Base-by-base conservation (phyloP, 352 stramenopile species). In the Phytophthora cactorum region DNA sequence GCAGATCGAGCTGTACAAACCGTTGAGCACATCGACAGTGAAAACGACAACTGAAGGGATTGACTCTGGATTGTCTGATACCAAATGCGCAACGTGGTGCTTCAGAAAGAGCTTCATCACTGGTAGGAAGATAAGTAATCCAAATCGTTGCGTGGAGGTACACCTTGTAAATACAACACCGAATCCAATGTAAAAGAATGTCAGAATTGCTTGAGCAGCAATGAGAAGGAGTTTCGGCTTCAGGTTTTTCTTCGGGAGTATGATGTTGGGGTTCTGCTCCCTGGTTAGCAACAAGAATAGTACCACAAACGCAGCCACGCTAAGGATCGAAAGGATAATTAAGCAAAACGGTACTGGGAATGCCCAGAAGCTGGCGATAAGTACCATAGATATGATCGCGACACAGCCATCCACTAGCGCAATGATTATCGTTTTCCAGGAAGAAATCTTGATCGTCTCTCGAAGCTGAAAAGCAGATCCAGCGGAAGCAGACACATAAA, bases 311-410 rank as follows among this genome's bases (percentile, higher is more conserved):
- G 29, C 27, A 53, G 27, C 46, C 2, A 34, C 29, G 39, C 11
- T 34, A 39, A 36, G 25, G 14, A 59, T 25, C 5, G 54, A 47
- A n/a, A 64, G 34, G 4, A 66, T 31, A 10, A 45, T 52, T n/a
- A 70, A 46, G 22, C 47, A 29, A 49, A 66, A 66, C 15, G 63
- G 56, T 32, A 70, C 15, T 9, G 63, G 46, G 32, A 66, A 70
- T 1, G 49, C 56, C 56, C 55, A 66, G 14, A 66, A 2, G 7
- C 11, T 44, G 14, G 63, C 45, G 28, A 58, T 34, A 4, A 39
- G 1, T 1, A 64, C 27, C 47, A 29, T 22, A 22, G 22, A 22
- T 22, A 22, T 22, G 22, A 22, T 22, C 22, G 22, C 22, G 22
- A 34, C 17, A 28, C 22, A 49, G 44, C 29, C 61, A 39, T 29